These are phyloP conservation scores for Penicillium psychrosexuale DNA, from an alignment of 2,329 filamentous ascomycete genomes.

Conservation along the genomic window DNA sequence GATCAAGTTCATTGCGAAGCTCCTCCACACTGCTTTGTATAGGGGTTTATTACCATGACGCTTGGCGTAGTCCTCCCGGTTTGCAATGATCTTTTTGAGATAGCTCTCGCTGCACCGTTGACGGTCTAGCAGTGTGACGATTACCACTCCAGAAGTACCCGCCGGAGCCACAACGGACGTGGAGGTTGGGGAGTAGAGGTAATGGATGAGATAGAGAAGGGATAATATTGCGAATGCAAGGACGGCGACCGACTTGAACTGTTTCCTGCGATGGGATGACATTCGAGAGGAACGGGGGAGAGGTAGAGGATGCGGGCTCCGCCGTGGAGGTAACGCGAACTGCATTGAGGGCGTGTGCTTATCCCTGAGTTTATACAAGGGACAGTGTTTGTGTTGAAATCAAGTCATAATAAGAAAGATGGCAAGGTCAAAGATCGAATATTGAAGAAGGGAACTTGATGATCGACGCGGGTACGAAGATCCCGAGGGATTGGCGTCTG, in stretches of 20 bases:
- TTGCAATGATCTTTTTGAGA: conserved; percentile 71
- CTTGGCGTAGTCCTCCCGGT: conserved; percentile 78
- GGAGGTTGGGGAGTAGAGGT: conserved; percentile 33
- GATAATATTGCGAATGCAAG: conserved; percentile 54
- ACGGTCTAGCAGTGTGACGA: conserved; percentile 81
- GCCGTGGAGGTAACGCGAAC: conserved; percentile 83
- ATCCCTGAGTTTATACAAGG: conserved; percentile 21
- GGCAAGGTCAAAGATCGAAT: neutral
- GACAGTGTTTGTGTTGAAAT: neutral
- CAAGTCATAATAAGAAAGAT: conserved; percentile 11
- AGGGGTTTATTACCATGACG: conserved; percentile 66
- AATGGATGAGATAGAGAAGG: conserved; percentile 60
- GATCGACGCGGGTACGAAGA: conserved; percentile 9
- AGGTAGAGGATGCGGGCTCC: conserved; percentile 71
- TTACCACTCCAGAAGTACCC: conserved; percentile 57
- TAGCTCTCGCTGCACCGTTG: conserved; percentile 63
- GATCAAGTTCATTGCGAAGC: neutral
- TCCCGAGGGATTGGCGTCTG: conserved; percentile 3
- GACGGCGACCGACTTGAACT: conserved; percentile 59
- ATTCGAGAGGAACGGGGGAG: conserved; percentile 54
- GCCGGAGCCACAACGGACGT: conserved; percentile 26
- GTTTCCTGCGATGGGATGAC: conserved; percentile 54
- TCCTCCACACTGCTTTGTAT: neutral
- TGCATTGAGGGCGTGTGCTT: conserved; percentile 64
- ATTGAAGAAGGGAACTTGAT: neutral